These are phyloP conservation scores for Globisporangium acanthophoron DNA, from an alignment of 352 stramenopile species.

Conservation along the genomic window DNA sequence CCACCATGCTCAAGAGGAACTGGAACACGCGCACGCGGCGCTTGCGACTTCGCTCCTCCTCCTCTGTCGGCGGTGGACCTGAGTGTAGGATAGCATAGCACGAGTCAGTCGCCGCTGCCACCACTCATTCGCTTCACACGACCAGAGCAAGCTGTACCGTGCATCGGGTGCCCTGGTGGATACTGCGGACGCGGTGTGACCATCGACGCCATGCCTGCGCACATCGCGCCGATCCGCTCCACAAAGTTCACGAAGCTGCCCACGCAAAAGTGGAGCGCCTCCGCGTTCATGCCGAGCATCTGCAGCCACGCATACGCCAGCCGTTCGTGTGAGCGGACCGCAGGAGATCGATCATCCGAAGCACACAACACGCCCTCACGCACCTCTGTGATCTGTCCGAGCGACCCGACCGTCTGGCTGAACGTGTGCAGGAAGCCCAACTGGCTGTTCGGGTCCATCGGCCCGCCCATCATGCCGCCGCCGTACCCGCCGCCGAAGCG, in stretches of 20 bases:
- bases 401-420: conserved; percentile 63
- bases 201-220: conserved; percentile 59
- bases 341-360: background rate
- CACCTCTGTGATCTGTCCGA: conserved; percentile 72
- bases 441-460: conserved; percentile 45
- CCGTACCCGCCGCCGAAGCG: conserved; percentile 21
- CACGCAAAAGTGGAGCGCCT: conserved; percentile 72
- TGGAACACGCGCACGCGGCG: conserved; percentile 77
- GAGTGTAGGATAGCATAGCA: background rate
- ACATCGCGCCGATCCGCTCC: conserved; percentile 79
- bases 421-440: conserved; percentile 62
- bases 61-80: conserved; percentile 59
- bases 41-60: conserved; percentile 65
- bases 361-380: background rate
- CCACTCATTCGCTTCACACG: background rate
- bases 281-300: conserved; percentile 73
- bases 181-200: conserved; percentile 56
- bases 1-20: conserved; percentile 63
- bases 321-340: background rate
- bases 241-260: conserved; percentile 80
- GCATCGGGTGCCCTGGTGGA: conserved; percentile 64
- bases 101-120: background rate
- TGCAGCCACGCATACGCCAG: conserved; percentile 4
- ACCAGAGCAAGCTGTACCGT: conserved; percentile 24
- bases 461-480: conserved; percentile 19